Conservation (phyloP, 192 early-diverging fungal genomes). For the Coemansia sp. region DNA sequence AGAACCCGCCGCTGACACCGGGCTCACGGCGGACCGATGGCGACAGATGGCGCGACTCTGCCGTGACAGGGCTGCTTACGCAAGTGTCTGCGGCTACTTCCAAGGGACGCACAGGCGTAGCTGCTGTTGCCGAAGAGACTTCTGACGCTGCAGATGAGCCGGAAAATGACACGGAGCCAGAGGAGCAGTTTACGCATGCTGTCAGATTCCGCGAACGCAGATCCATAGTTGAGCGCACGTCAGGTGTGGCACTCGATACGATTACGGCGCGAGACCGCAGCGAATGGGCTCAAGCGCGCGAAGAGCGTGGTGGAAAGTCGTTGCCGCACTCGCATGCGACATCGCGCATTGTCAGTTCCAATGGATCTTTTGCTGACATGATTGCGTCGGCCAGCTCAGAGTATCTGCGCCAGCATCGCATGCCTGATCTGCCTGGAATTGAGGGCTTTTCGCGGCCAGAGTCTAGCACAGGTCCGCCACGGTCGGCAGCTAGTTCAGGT, state of each 20-base stretch:
- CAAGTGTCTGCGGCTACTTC: conserved; percentile 24
- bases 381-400: conserved; percentile 25
- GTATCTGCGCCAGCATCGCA: conserved; percentile 6
- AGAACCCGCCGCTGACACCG: not conserved
- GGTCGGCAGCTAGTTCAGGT: too few relatives aligned
- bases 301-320: conserved; percentile 5
- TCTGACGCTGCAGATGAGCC: not conserved
- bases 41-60: conserved; percentile 42
- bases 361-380: conserved; percentile 39
- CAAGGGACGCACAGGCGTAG: conserved; percentile 11
- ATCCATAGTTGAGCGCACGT: conserved; percentile 21
- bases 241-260: conserved; percentile 34
- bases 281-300: not conserved
- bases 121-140: not conserved
- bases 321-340: conserved; percentile 38
- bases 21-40: not conserved
- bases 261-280: conserved; percentile 26
- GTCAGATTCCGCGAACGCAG: conserved; percentile 3
- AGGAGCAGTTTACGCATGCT: not conserved
- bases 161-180: not conserved
- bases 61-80: conserved; percentile 36
- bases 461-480: conserved; percentile 5
- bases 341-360: conserved; percentile 33
- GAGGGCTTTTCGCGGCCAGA: conserved; percentile 19
- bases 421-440: conserved; percentile 23